Evolutionary conservation across 2,329 filamentous ascomycete genomes (phyloP).

Genomic region (Calonectria pauciramosa): DNA sequence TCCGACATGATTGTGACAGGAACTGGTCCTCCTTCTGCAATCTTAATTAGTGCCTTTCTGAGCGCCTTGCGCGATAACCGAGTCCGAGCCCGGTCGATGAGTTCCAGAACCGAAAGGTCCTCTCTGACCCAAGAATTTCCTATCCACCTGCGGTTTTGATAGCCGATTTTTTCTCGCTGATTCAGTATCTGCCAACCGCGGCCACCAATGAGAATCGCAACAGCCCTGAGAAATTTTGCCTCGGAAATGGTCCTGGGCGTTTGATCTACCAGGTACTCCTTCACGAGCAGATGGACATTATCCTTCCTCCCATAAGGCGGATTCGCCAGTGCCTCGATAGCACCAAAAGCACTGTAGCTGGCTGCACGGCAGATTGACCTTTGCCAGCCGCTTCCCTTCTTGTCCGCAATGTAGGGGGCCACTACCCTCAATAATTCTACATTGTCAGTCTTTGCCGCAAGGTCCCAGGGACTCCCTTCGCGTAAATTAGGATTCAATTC

Average conservation of each 20-base stretch:
- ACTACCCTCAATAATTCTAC: not conserved
- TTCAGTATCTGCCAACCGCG: not conserved
- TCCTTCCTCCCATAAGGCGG: not conserved
- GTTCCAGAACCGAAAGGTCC: not conserved
- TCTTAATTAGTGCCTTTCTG: not conserved
- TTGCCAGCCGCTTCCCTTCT: not conserved
- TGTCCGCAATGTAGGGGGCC: not conserved
- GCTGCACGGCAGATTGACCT: not conserved
- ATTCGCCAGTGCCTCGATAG: not conserved
- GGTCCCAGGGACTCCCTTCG: not conserved
- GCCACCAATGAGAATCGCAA: not conserved
- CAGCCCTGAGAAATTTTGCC: not conserved
- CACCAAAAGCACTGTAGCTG: not conserved
- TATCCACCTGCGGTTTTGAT: not conserved
- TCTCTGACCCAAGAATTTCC: not conserved
- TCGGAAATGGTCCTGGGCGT: not conserved
- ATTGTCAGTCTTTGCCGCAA: not conserved
- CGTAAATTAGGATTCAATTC: fast-evolving
- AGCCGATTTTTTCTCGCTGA: not conserved
- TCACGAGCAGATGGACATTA: not conserved
- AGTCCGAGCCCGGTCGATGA: not conserved
- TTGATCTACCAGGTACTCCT: not conserved
- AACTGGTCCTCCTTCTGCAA: too few relatives aligned
- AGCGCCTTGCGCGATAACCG: not conserved
- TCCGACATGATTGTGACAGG: not conserved